phyloP scores from a whole-genome alignment of 306 rosid species.

The Cicer pinnatifidum region DNA sequence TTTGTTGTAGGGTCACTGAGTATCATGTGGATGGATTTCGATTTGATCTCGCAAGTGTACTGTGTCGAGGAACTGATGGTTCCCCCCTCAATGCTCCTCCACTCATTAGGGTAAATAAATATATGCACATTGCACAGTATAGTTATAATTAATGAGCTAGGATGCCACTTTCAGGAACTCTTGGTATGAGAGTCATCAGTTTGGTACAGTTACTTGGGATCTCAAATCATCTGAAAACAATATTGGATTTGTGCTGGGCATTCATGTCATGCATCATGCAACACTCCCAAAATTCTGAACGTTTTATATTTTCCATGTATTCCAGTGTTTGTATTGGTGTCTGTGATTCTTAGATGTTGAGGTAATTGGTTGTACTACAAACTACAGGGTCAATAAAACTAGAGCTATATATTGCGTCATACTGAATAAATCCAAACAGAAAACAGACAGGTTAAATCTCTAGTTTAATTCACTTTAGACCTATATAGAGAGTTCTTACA shows the following conservation, averaged over 20 bases:
- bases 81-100: conserved; percentile 83
- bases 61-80: conserved; percentile 93
- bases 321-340: conserved; percentile 2
- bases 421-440: background rate
- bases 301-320: conserved; percentile 16
- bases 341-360: conserved; percentile 22
- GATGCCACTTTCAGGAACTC: conserved; percentile 12
- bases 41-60: conserved; percentile 92
- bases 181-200: conserved; percentile 17
- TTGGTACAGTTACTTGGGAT: conserved; percentile 28
- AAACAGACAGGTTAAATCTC: background rate
- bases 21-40: conserved; percentile 97
- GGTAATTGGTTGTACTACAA: background rate
- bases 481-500: background rate
- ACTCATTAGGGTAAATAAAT: conserved; percentile 67
- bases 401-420: conserved; percentile 15
- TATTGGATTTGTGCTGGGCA: background rate
- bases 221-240: conserved; percentile 15
- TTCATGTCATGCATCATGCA: conserved; percentile 9
- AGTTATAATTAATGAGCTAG: conserved; percentile 8
- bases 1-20: conserved; percentile 75
- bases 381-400: conserved; percentile 12
- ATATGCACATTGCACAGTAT: conserved; percentile 20
- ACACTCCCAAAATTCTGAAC: conserved; percentile 9
- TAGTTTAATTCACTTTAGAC: conserved; percentile 20